Conservation (phyloP, 164 flowering plant genomes). For the Aristolochia californica region DNA sequence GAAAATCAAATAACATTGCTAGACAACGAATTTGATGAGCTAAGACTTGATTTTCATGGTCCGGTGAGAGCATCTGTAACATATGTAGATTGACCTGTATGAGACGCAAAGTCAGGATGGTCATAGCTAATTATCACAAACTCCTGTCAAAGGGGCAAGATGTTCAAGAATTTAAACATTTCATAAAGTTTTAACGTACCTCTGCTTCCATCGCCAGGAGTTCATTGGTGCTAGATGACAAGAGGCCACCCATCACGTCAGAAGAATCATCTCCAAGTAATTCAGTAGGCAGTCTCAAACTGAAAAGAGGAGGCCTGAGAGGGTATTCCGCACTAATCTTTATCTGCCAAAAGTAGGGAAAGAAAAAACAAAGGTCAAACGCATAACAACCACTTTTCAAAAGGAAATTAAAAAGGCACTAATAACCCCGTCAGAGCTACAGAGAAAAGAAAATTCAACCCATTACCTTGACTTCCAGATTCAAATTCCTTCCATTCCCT, state of each 20-base stretch:
- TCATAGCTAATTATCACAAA: too few relatives aligned
- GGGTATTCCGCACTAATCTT: conserved; percentile 90
- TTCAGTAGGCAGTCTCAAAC: conserved; percentile 26
- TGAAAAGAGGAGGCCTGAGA: conserved; percentile 73
- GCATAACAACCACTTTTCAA: neutral
- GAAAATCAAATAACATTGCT: conserved; percentile 81
- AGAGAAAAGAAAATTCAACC: conserved; percentile 1
- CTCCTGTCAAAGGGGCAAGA: too few relatives aligned
- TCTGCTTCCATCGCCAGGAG: conserved; percentile 91
- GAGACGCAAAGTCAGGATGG: neutral
- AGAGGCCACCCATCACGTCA: conserved; percentile 19
- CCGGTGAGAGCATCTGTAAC: conserved; percentile 46
- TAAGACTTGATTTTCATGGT: conserved; percentile 47
- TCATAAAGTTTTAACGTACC: conserved; percentile 28
- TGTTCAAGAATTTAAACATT: too few relatives aligned
- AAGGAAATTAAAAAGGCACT: neutral
- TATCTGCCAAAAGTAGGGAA: conserved; percentile 37
- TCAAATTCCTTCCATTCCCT: conserved; percentile 23
- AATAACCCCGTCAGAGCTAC: neutral
- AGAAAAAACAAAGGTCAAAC: conserved; percentile 2
- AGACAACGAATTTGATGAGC: conserved; percentile 71
- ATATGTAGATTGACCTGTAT: conserved; percentile 77
- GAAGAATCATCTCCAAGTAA: neutral
- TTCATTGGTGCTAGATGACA: conserved; percentile 49
- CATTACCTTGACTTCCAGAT: conserved; percentile 71